These are phyloP conservation scores for Zygosaccharomyces sapae DNA, from an alignment of 1,139 yeast genomes.

Conservation along the genomic window DNA sequence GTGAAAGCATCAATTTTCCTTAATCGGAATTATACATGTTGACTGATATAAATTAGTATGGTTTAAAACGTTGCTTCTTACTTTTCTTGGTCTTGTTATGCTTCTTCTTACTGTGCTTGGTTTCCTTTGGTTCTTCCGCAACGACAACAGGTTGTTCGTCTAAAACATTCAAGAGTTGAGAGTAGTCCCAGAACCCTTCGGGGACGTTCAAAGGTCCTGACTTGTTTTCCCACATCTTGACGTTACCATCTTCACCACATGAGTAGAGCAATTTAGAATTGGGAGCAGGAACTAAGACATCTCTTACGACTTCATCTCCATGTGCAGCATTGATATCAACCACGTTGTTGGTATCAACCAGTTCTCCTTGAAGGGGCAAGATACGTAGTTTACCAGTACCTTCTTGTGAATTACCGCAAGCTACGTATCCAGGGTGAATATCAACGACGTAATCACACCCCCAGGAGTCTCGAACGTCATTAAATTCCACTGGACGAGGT, in stretches of 20 bases:
- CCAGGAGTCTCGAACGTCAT: slow-evolving; percentile 74
- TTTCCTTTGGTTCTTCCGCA: slow-evolving; percentile 2
- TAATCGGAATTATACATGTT: too few species aligned
- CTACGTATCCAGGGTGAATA: slow-evolving; percentile 60
- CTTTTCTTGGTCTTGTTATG: slow-evolving; percentile 5
- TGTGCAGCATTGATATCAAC: slow-evolving; percentile 60
- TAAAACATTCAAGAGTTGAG: slow-evolving; percentile 21
- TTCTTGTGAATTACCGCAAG: slow-evolving; percentile 62
- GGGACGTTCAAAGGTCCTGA: slow-evolving; percentile 28
- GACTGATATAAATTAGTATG: slow-evolving; percentile 7
- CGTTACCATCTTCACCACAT: slow-evolving; percentile 85
- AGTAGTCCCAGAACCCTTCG: slow-evolving; percentile 32
- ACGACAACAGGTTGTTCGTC: slow-evolving; percentile 10
- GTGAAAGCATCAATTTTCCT: too few species aligned
- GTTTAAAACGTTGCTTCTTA: slow-evolving; percentile 10
- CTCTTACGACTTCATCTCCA: slow-evolving; percentile 83
- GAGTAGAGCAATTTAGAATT: slow-evolving; percentile 48
- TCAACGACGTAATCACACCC: slow-evolving; percentile 84
- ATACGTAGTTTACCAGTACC: slow-evolving; percentile 43
- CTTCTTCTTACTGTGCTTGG: not conserved
- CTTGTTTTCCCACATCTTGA: slow-evolving; percentile 59
- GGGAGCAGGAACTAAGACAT: slow-evolving; percentile 47
- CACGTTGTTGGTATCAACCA: slow-evolving; percentile 39
- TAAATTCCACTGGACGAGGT: slow-evolving; percentile 61
- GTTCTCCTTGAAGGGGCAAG: slow-evolving; percentile 56